Base-by-base conservation (phyloP, 1,284 basidiomycete species). In the Omphalotus olearius region DNA sequence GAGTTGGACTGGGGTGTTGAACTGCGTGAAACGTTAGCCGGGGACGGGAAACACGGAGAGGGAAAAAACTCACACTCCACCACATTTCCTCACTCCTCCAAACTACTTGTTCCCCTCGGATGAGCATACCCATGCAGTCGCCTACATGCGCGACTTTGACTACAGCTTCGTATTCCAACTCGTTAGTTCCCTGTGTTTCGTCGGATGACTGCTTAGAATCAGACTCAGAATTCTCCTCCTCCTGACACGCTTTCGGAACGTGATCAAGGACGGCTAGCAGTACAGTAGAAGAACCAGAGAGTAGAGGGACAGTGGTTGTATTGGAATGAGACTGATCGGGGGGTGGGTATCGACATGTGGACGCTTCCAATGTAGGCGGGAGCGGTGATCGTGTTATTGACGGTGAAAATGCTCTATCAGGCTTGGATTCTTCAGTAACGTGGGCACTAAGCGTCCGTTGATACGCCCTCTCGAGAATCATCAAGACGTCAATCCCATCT, bases 1-100 rank as follows among this genome's bases (percentile, higher is more conserved):
- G 1, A 97, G 80, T 66, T 95, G 91, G 5, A 91, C 79, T 0
- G 93, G 93, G 43, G 91, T 94, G 66, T 98, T 98, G 73, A 97
- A 96, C 64, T 88, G 71, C 16, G 54, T 39, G 39, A 10, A 41
- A 43, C 40, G 41, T 17, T 6, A 56, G n/a, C n/a, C n/a, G n/a
- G 53, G 50, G 47, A 45, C 42, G 30, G 48, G 30, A 28, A 43
- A 39, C 39, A 37, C 42, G 33, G 58, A 48, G 49, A 50, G 26
- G 39, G 51, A 41, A 42, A 42, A 39, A 33, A 74, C 80, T 66
- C 62, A 83, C 81, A 33, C 72, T 76, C 78, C 93, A 95, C 82
- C 95, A 95, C 87, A 97, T 96, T 69, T 98, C 95, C 51, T 91
- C 82, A 42, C 85, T 91, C 38, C 93, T 79, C 83, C 94, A 97